Evolutionary conservation across 169 alveolate genomes (phyloP).

Genomic region (Plasmodium fragile): DNA sequence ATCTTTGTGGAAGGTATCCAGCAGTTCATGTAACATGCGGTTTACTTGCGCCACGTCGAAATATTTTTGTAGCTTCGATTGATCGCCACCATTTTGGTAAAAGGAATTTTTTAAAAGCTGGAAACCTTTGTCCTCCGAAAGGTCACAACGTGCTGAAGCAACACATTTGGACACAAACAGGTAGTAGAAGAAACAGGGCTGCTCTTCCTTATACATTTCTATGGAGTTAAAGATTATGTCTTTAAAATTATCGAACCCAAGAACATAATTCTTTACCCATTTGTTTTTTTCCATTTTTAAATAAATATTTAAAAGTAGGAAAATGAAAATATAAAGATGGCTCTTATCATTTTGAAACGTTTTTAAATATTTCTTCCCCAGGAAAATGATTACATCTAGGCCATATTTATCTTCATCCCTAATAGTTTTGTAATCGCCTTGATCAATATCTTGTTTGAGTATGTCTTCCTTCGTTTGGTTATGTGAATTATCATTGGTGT

Average conservation of each 20-base stretch:
- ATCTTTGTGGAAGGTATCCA: constrained; percentile 30
- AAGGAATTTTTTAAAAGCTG: constrained; percentile 8
- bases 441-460: constrained; percentile 26
- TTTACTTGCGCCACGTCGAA: constrained; percentile 8
- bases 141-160: neutral
- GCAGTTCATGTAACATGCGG: constrained; percentile 5
- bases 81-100: neutral
- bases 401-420: constrained; percentile 65
- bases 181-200: constrained; percentile 59
- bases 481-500: neutral
- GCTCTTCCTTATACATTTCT: constrained; percentile 10
- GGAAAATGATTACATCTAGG: constrained; percentile 31
- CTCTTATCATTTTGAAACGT: constrained; percentile 26
- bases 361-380: constrained; percentile 44
- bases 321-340: constrained; percentile 30
- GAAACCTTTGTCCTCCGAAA: constrained; percentile 25
- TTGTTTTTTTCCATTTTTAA: constrained; percentile 57
- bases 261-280: constrained; percentile 33
- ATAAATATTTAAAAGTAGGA: constrained; percentile 29
- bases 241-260: constrained; percentile 29
- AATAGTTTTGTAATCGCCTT: neutral
- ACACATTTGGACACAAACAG: constrained; percentile 35
- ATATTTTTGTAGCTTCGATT: neutral
- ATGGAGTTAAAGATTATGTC: constrained; percentile 22
- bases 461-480: constrained; percentile 8